Conservation (phyloP, 768 basidiomycete species). For the Trametes cubensis region DNA sequence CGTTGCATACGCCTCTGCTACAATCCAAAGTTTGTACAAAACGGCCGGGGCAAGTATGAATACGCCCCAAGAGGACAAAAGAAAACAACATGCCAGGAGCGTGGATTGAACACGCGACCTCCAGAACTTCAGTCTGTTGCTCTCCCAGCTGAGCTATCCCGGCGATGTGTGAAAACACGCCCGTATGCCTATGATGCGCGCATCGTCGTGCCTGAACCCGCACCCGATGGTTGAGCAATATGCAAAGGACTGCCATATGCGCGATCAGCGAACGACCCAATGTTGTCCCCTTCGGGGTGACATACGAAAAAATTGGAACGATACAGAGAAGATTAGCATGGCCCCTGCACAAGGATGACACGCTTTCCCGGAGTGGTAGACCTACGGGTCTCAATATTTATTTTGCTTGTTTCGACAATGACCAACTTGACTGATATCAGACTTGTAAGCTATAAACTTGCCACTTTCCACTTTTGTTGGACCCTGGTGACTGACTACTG, state of each 20-base stretch:
- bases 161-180: conserved; percentile 21
- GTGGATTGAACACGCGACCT: conserved; percentile 7
- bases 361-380: conserved; percentile 93
- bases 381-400: conserved; percentile 48
- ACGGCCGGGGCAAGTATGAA: too few species aligned
- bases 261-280: too few species aligned
- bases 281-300: conserved; percentile 84
- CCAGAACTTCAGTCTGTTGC: conserved; percentile 38
- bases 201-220: background rate
- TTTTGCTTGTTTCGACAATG: conserved; percentile 11
- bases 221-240: background rate
- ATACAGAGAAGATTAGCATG: conserved; percentile 99
- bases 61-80: background rate
- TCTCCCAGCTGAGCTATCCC: conserved; percentile 41
- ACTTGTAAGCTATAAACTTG: too few species aligned
- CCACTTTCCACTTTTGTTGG: too few species aligned
- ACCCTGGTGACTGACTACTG: too few species aligned
- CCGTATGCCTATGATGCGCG: too few species aligned
- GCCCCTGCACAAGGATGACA: conserved; percentile 99
- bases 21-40: too few species aligned
- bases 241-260: background rate
- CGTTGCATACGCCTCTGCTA: too few species aligned
- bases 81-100: conserved; percentile 1
- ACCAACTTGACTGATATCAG: too few species aligned
- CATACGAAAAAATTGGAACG: conserved; percentile 99